Conservation (phyloP, 495 filamentous ascomycete species). For the Penicillium coprophilum region DNA sequence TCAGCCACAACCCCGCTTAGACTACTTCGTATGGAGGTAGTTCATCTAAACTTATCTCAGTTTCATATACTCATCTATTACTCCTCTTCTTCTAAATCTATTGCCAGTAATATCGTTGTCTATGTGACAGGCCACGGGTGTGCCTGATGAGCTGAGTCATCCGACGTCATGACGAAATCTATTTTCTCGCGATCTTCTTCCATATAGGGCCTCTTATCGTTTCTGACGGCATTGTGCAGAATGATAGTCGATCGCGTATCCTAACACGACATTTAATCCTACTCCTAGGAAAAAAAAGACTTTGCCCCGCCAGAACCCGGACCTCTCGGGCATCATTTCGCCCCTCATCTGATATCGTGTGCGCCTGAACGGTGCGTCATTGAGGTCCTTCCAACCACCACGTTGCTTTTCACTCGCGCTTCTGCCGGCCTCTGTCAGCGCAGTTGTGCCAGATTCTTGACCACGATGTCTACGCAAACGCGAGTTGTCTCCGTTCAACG, state of each 20-base stretch:
- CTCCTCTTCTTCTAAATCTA: neutral
- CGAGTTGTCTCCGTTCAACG: constrained; percentile 46
- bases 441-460: constrained; percentile 33
- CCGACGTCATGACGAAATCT: constrained; percentile 29
- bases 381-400: constrained; percentile 23
- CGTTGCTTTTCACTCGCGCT: constrained; percentile 35
- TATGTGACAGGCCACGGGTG: neutral
- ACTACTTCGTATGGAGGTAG: no score
- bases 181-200: constrained; percentile 15
- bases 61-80: neutral
- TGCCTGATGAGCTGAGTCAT: constrained; percentile 28
- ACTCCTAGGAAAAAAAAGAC: neutral
- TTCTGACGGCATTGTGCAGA: constrained; percentile 10
- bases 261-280: neutral
- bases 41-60: neutral
- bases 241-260: constrained; percentile 18
- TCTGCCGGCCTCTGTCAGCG: constrained; percentile 38
- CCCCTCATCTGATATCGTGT: constrained; percentile 20
- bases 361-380: constrained; percentile 27
- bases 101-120: neutral
- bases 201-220: constrained; percentile 5
- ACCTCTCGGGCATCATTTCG: constrained; percentile 16
- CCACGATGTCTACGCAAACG: constrained; percentile 29
- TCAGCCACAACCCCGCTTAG: neutral
- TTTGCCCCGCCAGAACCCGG: constrained; percentile 15